Evolutionary conservation across 1,284 basidiomycete genomes (phyloP).

Genomic region (Kalmanozyma brasiliensis): DNA sequence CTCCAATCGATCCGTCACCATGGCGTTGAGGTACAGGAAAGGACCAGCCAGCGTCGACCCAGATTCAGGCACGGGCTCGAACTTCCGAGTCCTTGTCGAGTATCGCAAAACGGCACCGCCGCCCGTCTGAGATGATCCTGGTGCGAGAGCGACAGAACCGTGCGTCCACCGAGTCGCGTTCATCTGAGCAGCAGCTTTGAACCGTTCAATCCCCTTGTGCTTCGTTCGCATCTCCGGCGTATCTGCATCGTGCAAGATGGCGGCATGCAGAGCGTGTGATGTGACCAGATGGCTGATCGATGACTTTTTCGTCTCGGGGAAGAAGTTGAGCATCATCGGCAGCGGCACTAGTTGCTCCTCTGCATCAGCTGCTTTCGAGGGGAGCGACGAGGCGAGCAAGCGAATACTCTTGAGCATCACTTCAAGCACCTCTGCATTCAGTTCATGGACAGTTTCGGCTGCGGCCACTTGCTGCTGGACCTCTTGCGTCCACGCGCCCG

Average conservation of each 20-base stretch:
- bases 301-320: slow-evolving; percentile 20
- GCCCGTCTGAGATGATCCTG: neutral
- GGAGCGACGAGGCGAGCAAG: slow-evolving; percentile 3
- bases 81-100: slow-evolving; percentile 72
- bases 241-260: slow-evolving; percentile 75
- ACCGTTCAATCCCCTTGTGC: slow-evolving; percentile 82
- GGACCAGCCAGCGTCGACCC: slow-evolving; percentile 73
- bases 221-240: slow-evolving; percentile 74
- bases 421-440: neutral
- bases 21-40: slow-evolving; percentile 83
- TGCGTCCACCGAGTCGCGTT: slow-evolving; percentile 81
- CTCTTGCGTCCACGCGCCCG: slow-evolving; percentile 63
- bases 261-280: slow-evolving; percentile 80
- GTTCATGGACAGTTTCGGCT: neutral
- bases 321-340: slow-evolving; percentile 21
- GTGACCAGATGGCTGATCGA: slow-evolving; percentile 70
- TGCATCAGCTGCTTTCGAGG: neutral
- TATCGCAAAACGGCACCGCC: slow-evolving; percentile 73
- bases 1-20: slow-evolving; percentile 85
- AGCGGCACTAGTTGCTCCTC: neutral
- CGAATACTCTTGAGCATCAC: slow-evolving; percentile 21
- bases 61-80: slow-evolving; percentile 66
- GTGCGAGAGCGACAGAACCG: slow-evolving; percentile 73
- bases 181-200: slow-evolving; percentile 81
- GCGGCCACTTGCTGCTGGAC: slow-evolving; percentile 21